These are phyloP conservation scores for Alternaria solani DNA, from an alignment of 2,329 filamentous ascomycete genomes.

Conservation along the genomic window DNA sequence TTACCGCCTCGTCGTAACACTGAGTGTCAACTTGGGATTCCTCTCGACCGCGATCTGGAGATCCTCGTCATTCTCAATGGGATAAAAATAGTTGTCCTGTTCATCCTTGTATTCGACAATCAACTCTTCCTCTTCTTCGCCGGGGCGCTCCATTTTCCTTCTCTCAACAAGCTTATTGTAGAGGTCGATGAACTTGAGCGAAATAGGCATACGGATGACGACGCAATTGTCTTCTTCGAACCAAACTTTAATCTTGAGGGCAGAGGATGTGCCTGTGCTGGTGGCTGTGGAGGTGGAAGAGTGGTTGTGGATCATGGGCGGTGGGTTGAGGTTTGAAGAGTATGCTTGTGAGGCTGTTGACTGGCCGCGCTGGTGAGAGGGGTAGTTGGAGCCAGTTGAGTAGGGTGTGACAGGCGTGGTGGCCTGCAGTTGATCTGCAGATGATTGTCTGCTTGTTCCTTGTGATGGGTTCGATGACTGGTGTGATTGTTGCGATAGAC, in stretches of 20 bases:
- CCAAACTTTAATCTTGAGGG: slow-evolving; percentile 91
- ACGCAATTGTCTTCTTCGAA: slow-evolving; percentile 87
- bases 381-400: slow-evolving; percentile 48
- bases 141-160: slow-evolving; percentile 70
- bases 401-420: slow-evolving; percentile 48
- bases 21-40: slow-evolving; percentile 85
- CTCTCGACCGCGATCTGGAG: slow-evolving; percentile 80
- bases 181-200: slow-evolving; percentile 79
- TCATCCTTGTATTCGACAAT: slow-evolving; percentile 89
- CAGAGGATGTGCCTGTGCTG: slow-evolving; percentile 40
- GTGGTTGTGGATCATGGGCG: slow-evolving; percentile 50
- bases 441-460: slow-evolving; percentile 48
- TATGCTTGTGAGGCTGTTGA: slow-evolving; percentile 43
- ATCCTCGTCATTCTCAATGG: slow-evolving; percentile 80
- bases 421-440: slow-evolving; percentile 50
- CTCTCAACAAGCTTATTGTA: slow-evolving; percentile 86
- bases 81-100: slow-evolving; percentile 74
- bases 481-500: slow-evolving; percentile 68
- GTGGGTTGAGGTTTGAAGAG: slow-evolving; percentile 42
- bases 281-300: slow-evolving; percentile 47
- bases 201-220: slow-evolving; percentile 84
- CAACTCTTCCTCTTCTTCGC: slow-evolving; percentile 69
- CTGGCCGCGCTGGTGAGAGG: slow-evolving; percentile 55
- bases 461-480: slow-evolving; percentile 50
- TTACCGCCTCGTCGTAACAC: slow-evolving; percentile 44